These are phyloP conservation scores for Populus hybrid DNA, from an alignment of 441 rosid species.

Conservation along the genomic window DNA sequence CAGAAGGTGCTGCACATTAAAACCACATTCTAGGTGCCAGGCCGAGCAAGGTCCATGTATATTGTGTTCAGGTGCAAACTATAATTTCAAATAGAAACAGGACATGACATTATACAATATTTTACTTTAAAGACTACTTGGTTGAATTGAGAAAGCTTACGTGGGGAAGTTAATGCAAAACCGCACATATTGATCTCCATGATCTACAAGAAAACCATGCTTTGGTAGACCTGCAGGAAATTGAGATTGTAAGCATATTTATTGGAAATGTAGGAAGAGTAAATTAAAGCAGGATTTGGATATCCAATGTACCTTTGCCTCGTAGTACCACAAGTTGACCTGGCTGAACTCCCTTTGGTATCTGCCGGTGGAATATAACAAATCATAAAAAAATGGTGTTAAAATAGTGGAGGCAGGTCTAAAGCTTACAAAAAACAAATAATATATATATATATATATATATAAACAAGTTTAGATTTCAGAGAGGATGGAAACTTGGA, in stretches of 20 bases:
- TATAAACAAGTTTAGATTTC: slow-evolving; percentile 6
- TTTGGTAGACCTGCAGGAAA: slow-evolving; percentile 66
- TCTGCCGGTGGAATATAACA: slow-evolving; percentile 44
- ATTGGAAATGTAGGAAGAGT: not conserved
- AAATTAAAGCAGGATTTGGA: slow-evolving; percentile 4
- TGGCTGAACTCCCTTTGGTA: slow-evolving; percentile 85
- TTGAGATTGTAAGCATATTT: slow-evolving; percentile 22
- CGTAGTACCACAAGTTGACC: slow-evolving; percentile 71
- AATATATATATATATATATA: not conserved
- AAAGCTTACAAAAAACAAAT: not conserved
- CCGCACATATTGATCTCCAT: slow-evolving; percentile 87
- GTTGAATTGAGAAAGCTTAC: slow-evolving; percentile 37
- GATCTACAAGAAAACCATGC: slow-evolving; percentile 60
- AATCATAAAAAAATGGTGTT: slow-evolving; percentile 15
- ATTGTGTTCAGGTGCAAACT: no score
- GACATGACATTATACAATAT: not conserved
- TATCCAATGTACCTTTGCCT: slow-evolving; percentile 63
- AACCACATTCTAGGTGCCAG: no score
- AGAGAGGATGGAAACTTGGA: not conserved
- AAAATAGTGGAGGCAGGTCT: not conserved
- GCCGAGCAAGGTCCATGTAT: no score
- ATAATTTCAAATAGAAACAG: no score
- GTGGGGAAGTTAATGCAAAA: slow-evolving; percentile 70
- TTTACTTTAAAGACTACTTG: not conserved
- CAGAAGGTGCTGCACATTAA: no score